phyloP scores from a whole-genome alignment of 2,329 filamentous ascomycete species.

The Alternaria infectoria region DNA sequence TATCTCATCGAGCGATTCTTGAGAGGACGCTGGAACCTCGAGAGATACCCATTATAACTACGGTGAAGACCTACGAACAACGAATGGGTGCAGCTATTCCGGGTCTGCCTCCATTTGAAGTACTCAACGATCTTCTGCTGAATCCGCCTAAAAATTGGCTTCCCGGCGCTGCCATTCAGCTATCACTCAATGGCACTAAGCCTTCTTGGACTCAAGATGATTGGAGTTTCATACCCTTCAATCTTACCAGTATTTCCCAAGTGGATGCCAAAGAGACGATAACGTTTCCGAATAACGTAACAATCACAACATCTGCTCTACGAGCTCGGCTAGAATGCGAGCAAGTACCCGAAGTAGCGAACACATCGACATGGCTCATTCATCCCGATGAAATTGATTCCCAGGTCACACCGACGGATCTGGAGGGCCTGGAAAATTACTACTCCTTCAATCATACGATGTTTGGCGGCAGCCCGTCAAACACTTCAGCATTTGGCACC shows the following conservation, averaged over 20 bases:
- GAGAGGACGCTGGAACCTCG: constrained; percentile 12
- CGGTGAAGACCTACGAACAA: neutral
- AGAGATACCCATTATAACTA: constrained; percentile 9
- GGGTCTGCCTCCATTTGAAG: neutral
- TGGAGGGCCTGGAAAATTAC: neutral
- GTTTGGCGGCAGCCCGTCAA: constrained; percentile 1
- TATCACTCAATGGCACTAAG: constrained; percentile 16
- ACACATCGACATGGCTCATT: constrained; percentile 16
- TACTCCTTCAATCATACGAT: neutral
- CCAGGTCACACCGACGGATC: too few relatives aligned
- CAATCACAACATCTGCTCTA: constrained; percentile 12
- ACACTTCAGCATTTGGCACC: constrained; percentile 8
- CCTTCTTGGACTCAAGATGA: constrained; percentile 19
- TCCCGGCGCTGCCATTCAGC: constrained; percentile 14
- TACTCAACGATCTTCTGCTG: neutral
- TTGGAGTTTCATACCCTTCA: constrained; percentile 22
- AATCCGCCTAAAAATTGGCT: constrained; percentile 19
- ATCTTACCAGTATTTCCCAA: constrained; percentile 6
- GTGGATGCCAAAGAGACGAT: neutral
- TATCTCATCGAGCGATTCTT: neutral
- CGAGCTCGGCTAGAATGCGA: constrained; percentile 16
- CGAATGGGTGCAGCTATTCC: too few relatives aligned
- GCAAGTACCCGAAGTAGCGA: constrained; percentile 2
- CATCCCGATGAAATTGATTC: neutral
- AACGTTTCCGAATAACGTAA: constrained; percentile 8